Evolutionary conservation across 176 grass and related monocot species (phyloP).

Genomic region (Chloris gayana): DNA sequence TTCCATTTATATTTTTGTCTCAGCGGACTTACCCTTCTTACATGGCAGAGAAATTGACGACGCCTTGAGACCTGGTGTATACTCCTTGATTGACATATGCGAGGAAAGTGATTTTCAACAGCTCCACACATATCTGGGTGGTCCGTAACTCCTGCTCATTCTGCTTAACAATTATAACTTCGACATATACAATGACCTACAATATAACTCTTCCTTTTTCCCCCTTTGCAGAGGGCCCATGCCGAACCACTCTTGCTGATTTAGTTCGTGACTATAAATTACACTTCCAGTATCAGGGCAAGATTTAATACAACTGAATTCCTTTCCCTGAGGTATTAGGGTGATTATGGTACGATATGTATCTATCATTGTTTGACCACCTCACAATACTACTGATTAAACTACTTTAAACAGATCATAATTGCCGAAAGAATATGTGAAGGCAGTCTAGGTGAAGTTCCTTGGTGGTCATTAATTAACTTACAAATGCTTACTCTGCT

Average conservation of each 20-base stretch:
- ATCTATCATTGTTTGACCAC: conserved; percentile 1
- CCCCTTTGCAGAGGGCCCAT: conserved; percentile 70
- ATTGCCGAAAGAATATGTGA: background rate
- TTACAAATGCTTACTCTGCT: conserved; percentile 3
- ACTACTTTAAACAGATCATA: conserved; percentile 1
- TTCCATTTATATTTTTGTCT: conserved; percentile 29
- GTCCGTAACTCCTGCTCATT: conserved; percentile 48
- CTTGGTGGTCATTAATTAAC: background rate
- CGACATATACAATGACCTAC: conserved; percentile 9
- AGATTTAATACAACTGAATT: conserved; percentile 58
- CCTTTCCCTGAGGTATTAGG: conserved; percentile 3
- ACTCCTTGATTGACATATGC: conserved; percentile 93
- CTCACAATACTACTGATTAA: background rate
- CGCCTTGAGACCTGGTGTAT: conserved; percentile 84
- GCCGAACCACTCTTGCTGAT: conserved; percentile 79
- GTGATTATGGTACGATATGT: background rate
- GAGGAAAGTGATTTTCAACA: conserved; percentile 84
- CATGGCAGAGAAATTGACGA: conserved; percentile 81
- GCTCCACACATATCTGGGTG: conserved; percentile 91
- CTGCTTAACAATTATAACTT: conserved; percentile 11
- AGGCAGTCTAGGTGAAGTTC: background rate
- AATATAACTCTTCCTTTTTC: conserved; percentile 12
- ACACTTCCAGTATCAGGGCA: conserved; percentile 90
- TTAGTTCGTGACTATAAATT: conserved; percentile 78
- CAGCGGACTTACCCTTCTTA: conserved; percentile 12